Base-by-base conservation (phyloP, 2,329 filamentous ascomycete species). In the Botrytis pseudocinerea region DNA sequence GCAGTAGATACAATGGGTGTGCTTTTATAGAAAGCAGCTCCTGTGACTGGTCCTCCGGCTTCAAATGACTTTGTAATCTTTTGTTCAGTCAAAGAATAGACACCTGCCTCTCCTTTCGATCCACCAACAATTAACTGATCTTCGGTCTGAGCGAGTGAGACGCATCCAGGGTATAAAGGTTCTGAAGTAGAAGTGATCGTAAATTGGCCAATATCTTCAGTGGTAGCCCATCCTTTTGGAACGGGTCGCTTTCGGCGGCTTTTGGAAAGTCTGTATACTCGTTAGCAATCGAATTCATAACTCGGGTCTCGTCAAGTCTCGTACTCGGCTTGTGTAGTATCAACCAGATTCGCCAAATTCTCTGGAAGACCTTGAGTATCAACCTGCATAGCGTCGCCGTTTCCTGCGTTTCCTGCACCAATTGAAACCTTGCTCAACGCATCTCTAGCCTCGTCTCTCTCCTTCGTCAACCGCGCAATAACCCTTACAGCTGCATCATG, bases 401-500 rank as follows among this genome's bases (percentile, higher is more conserved):
- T 87, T 18, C 83, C 83, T 4, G 84, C 83, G 72, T 83, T 82
- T 63, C 84, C 84, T 42, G 86, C 86, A 40, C 90, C 90, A 62
- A 98, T 90, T 2, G 93, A 93, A 22, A 98, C 88, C 81, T 93
- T 94, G 51, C 94, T 94, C 69, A 99, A 85, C 22, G 96, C 93
- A 83, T 96, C 92, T 76, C 95, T 88, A 63, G 96, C 95, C 82
- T 98, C 95, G 79, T 99, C 95, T 76, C 96, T 87, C 85, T 99
- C 96, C 81, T 89, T 92, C n/a, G 93, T 92, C 81, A 99, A 82
- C 65, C 95, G 90, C 76, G 94, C 94, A 83, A 99, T 97, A 66
- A 99, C 96, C 76, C 96, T 89, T 68, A 97, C 91, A n/a, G 96
- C 96, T 2, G 96, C 95, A 86, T 99, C 96, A 79, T 98, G 93